Base-by-base conservation (phyloP, 202 grass and related monocot genomes). In the Carex arenaria region DNA sequence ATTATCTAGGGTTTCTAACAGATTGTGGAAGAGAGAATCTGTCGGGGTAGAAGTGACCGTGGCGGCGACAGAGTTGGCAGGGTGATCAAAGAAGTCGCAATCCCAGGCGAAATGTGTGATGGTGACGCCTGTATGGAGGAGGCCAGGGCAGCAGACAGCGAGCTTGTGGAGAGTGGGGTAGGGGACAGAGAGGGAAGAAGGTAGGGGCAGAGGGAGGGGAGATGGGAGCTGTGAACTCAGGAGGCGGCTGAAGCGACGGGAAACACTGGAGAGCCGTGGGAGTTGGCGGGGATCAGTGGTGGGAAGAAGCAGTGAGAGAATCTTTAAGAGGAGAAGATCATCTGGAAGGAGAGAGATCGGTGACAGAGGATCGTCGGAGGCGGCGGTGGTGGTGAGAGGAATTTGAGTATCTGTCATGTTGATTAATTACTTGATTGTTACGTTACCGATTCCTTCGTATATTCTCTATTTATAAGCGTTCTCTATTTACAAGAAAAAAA, bases 1-100 rank as follows among this genome's bases (percentile, higher is more conserved):
- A n/a, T 36, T 40, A 61, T 63, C 20, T 18, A 64, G 38, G 14
- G 75, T 49, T 68, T 94, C 95, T 62, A 90, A 87, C 61, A 98
- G 90, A 65, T 98, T 92, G 31, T 98, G 89, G 84, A 93, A 93
- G 57, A 97, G 89, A 1, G 90, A 97, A 90, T 92, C 94, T 12
- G 67, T 70, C 31, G 75, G 11, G 23, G 78, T 28, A 45, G 72
- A 18, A 15, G 32, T 57, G 57, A 30, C 15, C 42, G 59, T n/a
- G n/a, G 59, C 22, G 18, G 75, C 2, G 30, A 42, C 18, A 34
- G 84, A 30, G 10, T 23, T 72, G 2, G 28, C 17, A 30, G 64
- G 26, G 18, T 4, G 8, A 30, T 98, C 94, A 34, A 92, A 83
- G 80, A 72, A 83, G 36, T 38, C 36, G 0, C 3, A 38, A 38